Evolutionary conservation across 768 basidiomycete genomes (phyloP), one percentile per base, ranked within the genome.

Genomic region (Pulveroboletus ravenelii): DNA sequence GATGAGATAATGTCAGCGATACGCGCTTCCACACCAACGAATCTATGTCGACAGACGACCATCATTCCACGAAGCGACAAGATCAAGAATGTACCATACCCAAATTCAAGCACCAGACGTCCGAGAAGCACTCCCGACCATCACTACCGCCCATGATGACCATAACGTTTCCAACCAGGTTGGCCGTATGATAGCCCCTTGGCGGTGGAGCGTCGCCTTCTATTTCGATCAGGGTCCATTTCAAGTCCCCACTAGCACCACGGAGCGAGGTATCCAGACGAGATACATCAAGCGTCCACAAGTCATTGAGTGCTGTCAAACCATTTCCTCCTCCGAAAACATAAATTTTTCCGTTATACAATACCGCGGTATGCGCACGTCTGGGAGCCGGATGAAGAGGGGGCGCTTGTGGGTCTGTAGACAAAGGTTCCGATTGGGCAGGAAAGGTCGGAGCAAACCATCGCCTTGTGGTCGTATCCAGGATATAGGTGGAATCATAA

Each of bases 271-370:
- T 54, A n/a, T 67, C 62, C 37, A 68, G 58, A 45, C 74, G 70
- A 31, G 71, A 76, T 0, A 87, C 80, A 50, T 95, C 90, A 20
- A 95, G 72, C 14, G 85, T 81, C 92, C 93, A 95, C 17, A 94
- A 71, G 65, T 96, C 93, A 58, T 90, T 89, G 48, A 96, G 74
- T 0, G 94, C 93, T n/a, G 79, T 80, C 71, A 86, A 74, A 0
- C 94, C 94, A 51, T 92, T 94, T 3, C 94, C 93, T n/a, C 94
- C 93, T 8, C 93, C 94, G 60, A 95, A 96, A 4, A 96, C 70
- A 74, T 88, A 90, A 0, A 97, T 77, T 62, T 80, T 85, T 51
- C 77, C 75, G 27, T 73, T 71, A 60, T 91, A 84, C 18, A 82
- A 70, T 13, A 93, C 87, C 1, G 90, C 81, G 0, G 91, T 89